Evolutionary conservation across 2,329 filamentous ascomycete genomes (phyloP), one percentile per base, ranked within the genome.

Genomic region (Grosmannia serpens): DNA sequence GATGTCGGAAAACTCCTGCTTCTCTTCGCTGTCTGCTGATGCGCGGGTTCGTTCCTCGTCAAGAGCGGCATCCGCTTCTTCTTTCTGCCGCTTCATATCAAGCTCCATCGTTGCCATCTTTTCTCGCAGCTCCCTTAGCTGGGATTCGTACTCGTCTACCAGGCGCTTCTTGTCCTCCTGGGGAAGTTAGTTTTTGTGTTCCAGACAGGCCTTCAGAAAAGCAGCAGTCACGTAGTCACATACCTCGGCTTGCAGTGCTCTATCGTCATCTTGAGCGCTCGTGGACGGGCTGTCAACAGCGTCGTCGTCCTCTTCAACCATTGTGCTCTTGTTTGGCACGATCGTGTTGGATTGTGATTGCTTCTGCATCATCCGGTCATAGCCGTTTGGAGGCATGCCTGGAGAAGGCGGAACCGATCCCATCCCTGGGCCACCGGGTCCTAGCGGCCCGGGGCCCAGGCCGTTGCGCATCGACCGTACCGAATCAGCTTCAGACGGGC

Each of bases 281-380:
- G 73, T 74, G 24, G 77, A 52, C 4, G 68, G 68, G 58, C 67
- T 70, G 29, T 65, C 35, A 44, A 60, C 51, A 26, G 20, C 62
- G 56, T 89, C 89, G 65, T 95, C 91, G 64, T 95, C 91, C 69
- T 97, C 94, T 70, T 99, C 94, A 1, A 97, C 84, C 86, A 97
- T 91, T 0, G 89, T 96, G 67, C 92, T 95, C 74, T 97, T 99
- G 69, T 96, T 97, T 0, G 94, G 94, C 46, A 97, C 88, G 66
- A 97, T 95, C 0, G 91, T 97, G 69, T 95, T 97, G 69, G 88
- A 92, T 69, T 96, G 91, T 64, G 95, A 91, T 44, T 91, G 91
- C 69, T 95, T 96, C 20, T 89, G 87, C 64, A 89, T 82, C 5
- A 91, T 91, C 52, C 89, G 81, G 49, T 87, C 86, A 63, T 84